Percentiles rank a stretch among this genome's conserved stretches.
Conservation (phyloP, 106 monocot species). For the Alisma plantagoaquatica region DNA sequence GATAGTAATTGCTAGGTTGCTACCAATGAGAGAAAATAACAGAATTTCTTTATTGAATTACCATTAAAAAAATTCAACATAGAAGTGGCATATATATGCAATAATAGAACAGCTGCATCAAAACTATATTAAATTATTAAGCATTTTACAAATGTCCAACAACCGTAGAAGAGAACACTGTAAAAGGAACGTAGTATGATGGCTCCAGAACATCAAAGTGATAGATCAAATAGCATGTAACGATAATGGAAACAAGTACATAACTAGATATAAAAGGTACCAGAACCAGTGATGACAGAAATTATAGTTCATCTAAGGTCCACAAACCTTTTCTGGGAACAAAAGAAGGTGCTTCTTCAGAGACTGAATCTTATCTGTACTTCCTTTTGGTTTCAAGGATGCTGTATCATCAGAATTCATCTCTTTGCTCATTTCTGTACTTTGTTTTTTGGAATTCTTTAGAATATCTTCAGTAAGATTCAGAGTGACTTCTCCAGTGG, state of each 20-base stretch:
- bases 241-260: neutral
- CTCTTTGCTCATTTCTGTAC: conserved; percentile 15
- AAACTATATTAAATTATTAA: neutral
- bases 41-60: too few species aligned
- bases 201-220: neutral
- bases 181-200: neutral
- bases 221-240: neutral
- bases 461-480: conserved; percentile 55
- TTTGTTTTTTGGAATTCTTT: conserved; percentile 24
- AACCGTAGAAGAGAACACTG: neutral
- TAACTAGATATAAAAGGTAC: too few species aligned
- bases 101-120: too few species aligned
- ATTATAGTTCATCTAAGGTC: too few species aligned
- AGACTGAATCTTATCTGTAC: conserved; percentile 23
- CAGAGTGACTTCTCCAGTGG: conserved; percentile 45
- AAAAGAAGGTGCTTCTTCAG: conserved; percentile 43
- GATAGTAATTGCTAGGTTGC: too few species aligned
- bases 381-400: conserved; percentile 27
- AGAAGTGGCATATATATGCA: too few species aligned
- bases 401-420: conserved; percentile 14
- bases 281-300: too few species aligned
- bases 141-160: neutral
- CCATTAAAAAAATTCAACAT: too few species aligned
- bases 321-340: conserved; percentile 84
- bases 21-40: too few species aligned